phyloP scores from a whole-genome alignment of 768 basidiomycete genomes.

The Infundibulicybe gibba region DNA sequence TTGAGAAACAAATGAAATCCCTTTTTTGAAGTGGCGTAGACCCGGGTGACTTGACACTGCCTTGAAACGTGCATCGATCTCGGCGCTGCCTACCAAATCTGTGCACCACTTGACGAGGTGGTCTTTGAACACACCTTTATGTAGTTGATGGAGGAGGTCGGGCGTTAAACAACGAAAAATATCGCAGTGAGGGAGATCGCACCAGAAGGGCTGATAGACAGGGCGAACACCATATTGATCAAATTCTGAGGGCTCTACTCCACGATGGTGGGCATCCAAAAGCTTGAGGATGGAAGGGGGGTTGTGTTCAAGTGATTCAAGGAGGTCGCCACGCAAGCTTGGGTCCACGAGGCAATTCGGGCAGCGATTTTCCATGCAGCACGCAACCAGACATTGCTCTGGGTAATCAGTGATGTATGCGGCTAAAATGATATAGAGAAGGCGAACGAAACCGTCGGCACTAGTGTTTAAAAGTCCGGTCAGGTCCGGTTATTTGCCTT shows the following conservation, averaged over 20 bases:
- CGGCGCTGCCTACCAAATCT: conserved; percentile 11
- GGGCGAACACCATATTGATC: conserved; percentile 9
- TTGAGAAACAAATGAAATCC: conserved; percentile 34
- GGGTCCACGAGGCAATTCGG: conserved; percentile 19
- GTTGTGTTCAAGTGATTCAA: background rate
- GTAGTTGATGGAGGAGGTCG: conserved; percentile 41
- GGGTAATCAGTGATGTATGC: conserved; percentile 30
- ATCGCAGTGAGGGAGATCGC: conserved; percentile 28
- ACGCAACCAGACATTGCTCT: conserved; percentile 29
- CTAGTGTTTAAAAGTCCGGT: no score
- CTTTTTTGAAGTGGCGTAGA: conserved; percentile 37
- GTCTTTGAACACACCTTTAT: conserved; percentile 45
- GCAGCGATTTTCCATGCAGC: conserved; percentile 19
- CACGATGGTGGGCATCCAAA: background rate
- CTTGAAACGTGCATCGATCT: conserved; percentile 29
- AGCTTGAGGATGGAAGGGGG: background rate
- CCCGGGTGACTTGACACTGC: conserved; percentile 21
- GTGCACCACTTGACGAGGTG: conserved; percentile 34
- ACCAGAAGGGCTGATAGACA: conserved; percentile 33
- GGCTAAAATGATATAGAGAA: conserved; percentile 26
- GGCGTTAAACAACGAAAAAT: conserved; percentile 35
- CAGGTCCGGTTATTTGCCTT: no score
- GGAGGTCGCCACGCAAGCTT: conserved; percentile 10
- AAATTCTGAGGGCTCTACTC: conserved; percentile 5
- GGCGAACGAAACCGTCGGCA: conserved; percentile 19